These are phyloP conservation scores for Agapanthus africanus DNA, from an alignment of 106 monocot species.

Conservation along the genomic window DNA sequence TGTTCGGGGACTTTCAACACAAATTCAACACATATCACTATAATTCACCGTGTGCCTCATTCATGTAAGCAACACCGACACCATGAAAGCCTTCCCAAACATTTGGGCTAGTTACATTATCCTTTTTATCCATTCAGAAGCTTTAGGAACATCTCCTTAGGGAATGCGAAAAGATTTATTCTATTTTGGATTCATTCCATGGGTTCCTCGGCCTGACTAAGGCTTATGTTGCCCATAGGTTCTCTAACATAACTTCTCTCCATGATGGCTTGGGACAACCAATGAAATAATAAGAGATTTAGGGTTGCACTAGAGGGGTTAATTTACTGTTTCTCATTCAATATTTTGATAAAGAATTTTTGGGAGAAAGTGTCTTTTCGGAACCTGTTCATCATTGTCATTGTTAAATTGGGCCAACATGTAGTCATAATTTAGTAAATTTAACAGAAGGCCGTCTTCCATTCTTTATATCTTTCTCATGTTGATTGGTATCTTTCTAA, in stretches of 20 bases:
- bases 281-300: background rate
- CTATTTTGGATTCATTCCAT: too few species aligned
- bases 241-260: background rate
- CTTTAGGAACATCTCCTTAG: background rate
- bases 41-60: background rate
- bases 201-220: too few species aligned
- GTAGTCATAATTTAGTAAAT: too few species aligned
- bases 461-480: constrained; percentile 8
- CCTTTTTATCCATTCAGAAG: background rate
- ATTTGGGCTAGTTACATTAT: background rate
- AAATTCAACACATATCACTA: background rate
- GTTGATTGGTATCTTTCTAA: constrained; percentile 11
- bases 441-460: too few species aligned
- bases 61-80: background rate
- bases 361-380: too few species aligned
- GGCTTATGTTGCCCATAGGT: too few species aligned
- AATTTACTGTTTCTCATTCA: background rate
- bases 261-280: background rate
- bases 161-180: too few species aligned
- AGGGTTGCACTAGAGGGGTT: background rate
- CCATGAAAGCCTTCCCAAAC: background rate
- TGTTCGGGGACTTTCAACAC: background rate
- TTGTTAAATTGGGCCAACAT: too few species aligned
- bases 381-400: too few species aligned
- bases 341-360: background rate